Evolutionary conservation across 2,329 filamentous ascomycete species (phyloP).

Genomic region (Penicillium sp.): DNA sequence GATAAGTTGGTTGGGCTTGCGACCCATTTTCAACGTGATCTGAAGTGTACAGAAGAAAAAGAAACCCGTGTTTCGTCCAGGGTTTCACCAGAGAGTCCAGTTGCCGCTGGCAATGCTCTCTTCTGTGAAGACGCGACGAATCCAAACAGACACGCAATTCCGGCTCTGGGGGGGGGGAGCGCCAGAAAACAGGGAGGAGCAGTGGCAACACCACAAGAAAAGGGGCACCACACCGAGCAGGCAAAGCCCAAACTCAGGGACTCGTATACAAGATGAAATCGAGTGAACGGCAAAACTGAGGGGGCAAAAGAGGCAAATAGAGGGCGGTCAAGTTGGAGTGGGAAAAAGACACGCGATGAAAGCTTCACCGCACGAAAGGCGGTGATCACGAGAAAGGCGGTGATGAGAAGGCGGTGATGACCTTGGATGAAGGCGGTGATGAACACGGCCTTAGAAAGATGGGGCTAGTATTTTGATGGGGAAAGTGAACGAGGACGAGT

Average conservation of each 20-base stretch:
- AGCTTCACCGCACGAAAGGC: slow-evolving; percentile 39
- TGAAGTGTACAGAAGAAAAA: not conserved
- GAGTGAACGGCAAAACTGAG: slow-evolving; percentile 33
- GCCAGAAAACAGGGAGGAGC: not conserved
- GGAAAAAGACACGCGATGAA: slow-evolving; percentile 22
- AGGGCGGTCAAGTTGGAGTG: slow-evolving; percentile 32
- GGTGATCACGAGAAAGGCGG: slow-evolving; percentile 32
- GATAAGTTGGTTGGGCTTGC: slow-evolving; percentile 78
- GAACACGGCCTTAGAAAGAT: slow-evolving; percentile 2
- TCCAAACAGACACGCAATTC: slow-evolving; percentile 1
- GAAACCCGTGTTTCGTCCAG: slow-evolving; percentile 4
- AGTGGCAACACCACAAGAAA: not conserved
- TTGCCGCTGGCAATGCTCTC: not conserved
- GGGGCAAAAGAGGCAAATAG: slow-evolving; percentile 13
- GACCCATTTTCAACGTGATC: slow-evolving; percentile 58
- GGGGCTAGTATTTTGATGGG: not conserved
- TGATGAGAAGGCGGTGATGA: slow-evolving; percentile 24
- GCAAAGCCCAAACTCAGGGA: slow-evolving; percentile 7
- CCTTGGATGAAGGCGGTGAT: slow-evolving; percentile 13
- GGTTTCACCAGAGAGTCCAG: not conserved
- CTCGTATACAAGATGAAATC: slow-evolving; percentile 4
- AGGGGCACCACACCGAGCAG: not conserved
- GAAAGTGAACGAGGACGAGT: not conserved
- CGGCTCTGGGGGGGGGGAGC: not conserved
- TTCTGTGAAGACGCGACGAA: not conserved